Evolutionary conservation across 106 monocot genomes (phyloP), one percentile per base, ranked within the genome.

Genomic region (Dendrobium officinale): DNA sequence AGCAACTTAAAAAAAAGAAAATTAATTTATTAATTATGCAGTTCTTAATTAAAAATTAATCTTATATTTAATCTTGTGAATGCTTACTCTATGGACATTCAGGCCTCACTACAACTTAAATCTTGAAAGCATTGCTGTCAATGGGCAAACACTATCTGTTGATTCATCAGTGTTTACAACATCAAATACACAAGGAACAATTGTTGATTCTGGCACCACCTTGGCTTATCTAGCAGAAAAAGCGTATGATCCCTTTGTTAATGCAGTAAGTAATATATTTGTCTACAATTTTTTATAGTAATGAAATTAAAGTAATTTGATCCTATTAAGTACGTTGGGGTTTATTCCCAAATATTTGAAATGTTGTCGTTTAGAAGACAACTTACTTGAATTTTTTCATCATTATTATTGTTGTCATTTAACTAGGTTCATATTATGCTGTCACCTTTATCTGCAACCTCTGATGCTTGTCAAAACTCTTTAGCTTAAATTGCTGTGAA

Each of bases 151-250:
- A 31, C 47, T 99, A 42, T 10, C 86, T 79, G 87, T 99, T 79
- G 95, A 95, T 83, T 79, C 95, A 61, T 92, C 98, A 59, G 80
- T 88, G 19, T 95, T 99, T 85, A n/a, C 88, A 75, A 93, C 98
- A 56, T 91, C 98, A 86, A 84, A 51, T 64, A 91, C 85, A 59
- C 92, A 89, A 87, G 98, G 98, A 85, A 99, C 98, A 18, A 94
- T 98, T 78, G 73, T 98, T 81, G 98, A 98, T 86, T 98, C 98
- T 70, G 98, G 98, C 54, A 99, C 98, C n/a, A 99, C 98, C 72
- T 84, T 99, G 77, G 88, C 98, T 73, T 99, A 99, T 75, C 88
- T 99, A 33, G 91, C 89, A 54, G 92, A 92, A 78, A 76, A 87
- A 83, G 92, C 91, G 77, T 99, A 90, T 85, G 95, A 93, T 95